phyloP scores from a whole-genome alignment of 2,329 filamentous ascomycete genomes.

The Penicillium sp. region DNA sequence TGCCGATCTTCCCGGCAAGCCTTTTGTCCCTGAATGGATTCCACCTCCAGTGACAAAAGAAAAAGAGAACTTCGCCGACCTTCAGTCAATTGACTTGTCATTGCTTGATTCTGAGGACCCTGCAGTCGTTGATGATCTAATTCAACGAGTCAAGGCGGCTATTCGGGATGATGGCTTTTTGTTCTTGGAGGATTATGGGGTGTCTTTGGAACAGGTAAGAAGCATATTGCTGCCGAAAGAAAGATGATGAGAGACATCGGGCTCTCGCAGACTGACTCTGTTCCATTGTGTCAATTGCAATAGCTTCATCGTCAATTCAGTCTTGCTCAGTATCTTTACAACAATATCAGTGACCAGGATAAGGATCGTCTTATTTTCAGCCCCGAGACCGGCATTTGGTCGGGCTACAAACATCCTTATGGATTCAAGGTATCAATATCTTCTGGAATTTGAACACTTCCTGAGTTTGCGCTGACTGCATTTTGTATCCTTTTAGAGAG shows the following conservation, averaged over 20 bases:
- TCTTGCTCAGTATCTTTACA: conserved; percentile 52
- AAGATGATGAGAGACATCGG: not conserved
- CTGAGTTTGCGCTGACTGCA: not conserved
- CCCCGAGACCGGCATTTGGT: conserved; percentile 51
- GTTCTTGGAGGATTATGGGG: conserved; percentile 53
- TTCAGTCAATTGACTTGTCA: conserved; percentile 47
- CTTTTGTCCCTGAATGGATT: conserved; percentile 44
- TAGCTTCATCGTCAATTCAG: conserved; percentile 52
- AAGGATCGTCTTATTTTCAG: conserved; percentile 51
- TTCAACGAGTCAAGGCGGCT: conserved; percentile 45
- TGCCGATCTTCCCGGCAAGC: conserved; percentile 41
- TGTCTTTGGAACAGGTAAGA: conserved; percentile 46
- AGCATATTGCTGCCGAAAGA: not conserved
- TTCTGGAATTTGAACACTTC: not conserved
- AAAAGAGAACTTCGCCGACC: conserved; percentile 45
- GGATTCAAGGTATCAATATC: conserved; percentile 43
- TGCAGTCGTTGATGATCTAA: conserved; percentile 44
- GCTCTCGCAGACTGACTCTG: not conserved
- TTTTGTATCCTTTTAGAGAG: conserved; percentile 31
- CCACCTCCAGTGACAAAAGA: conserved; percentile 49
- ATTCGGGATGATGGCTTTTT: conserved; percentile 49
- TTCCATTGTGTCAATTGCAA: not conserved
- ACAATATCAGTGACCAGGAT: conserved; percentile 53
- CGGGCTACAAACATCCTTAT: conserved; percentile 53
- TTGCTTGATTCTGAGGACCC: conserved; percentile 46